These are phyloP conservation scores for Boletus huronensis DNA, from an alignment of 768 basidiomycete genomes.

Conservation along the genomic window DNA sequence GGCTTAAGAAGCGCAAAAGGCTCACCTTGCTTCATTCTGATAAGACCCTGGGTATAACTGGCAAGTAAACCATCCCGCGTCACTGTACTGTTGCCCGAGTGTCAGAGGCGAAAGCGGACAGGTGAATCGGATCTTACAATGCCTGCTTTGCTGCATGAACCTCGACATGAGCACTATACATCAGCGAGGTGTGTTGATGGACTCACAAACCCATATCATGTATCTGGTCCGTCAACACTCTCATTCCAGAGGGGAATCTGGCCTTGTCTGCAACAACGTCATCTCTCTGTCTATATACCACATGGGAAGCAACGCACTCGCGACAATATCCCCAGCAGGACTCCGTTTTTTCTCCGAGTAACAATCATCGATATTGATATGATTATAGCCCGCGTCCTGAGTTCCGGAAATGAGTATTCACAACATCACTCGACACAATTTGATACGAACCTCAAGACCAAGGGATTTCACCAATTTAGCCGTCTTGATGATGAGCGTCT, in stretches of 20 bases:
- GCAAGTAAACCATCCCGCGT: slow-evolving; percentile 69
- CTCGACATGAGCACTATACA: background rate
- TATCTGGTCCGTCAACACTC: slow-evolving; percentile 49
- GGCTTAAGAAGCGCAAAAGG: background rate
- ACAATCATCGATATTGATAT: slow-evolving; percentile 64
- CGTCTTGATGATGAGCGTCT: slow-evolving; percentile 47
- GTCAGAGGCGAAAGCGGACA: slow-evolving; percentile 4
- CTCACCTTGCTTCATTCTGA: slow-evolving; percentile 54
- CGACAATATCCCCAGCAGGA: slow-evolving; percentile 51
- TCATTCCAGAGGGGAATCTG: slow-evolving; percentile 60
- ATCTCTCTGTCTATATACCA: background rate
- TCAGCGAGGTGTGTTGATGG: background rate
- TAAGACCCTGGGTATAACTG: slow-evolving; percentile 62
- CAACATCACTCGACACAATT: background rate
- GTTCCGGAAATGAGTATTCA: background rate
- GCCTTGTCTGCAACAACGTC: slow-evolving; percentile 36
- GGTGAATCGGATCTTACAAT: slow-evolving; percentile 42
- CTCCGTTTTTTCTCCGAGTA: slow-evolving; percentile 58
- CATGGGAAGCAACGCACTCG: slow-evolving; percentile 33
- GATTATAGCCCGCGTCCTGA: slow-evolving; percentile 56
- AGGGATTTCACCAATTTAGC: slow-evolving; percentile 49
- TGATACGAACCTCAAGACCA: slow-evolving; percentile 43
- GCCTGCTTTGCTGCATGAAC: slow-evolving; percentile 47
- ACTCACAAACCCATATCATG: slow-evolving; percentile 56
- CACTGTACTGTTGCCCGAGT: slow-evolving; percentile 48